Percentiles rank a stretch among this genome's conserved stretches.
Conservation (phyloP, 345 rosid genomes). For the Kandelia obovata region DNA sequence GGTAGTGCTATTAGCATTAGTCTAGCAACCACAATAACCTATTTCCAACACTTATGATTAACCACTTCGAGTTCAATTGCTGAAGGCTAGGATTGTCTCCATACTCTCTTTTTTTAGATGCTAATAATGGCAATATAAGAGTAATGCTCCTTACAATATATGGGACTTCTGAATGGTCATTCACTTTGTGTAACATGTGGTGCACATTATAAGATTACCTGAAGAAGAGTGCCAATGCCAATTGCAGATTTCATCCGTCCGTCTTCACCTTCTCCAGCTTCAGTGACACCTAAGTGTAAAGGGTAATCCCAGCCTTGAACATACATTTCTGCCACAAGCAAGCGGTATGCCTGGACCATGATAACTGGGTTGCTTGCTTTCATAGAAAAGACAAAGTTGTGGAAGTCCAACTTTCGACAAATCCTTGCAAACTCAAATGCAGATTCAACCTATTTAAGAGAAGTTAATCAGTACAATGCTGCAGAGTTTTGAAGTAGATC, state of each 20-base stretch:
- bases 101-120: neutral
- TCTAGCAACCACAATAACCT: no score
- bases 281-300: slow-evolving; percentile 94
- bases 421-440: slow-evolving; percentile 98
- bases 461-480: slow-evolving; percentile 20
- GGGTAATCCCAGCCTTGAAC: slow-evolving; percentile 98
- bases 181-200: neutral
- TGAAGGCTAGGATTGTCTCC: no score
- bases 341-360: slow-evolving; percentile 98
- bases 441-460: slow-evolving; percentile 78
- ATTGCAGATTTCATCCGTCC: slow-evolving; percentile 99
- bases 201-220: slow-evolving; percentile 42
- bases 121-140: neutral
- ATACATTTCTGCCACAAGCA: slow-evolving; percentile 93
- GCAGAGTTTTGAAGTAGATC: slow-evolving; percentile 10
- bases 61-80: no score
- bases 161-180: slow-evolving; percentile 1
- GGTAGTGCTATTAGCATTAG: no score
- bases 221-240: slow-evolving; percentile 95
- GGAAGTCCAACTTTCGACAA: slow-evolving; percentile 88
- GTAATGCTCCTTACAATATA: neutral
- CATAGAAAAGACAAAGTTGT: slow-evolving; percentile 97
- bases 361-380: slow-evolving; percentile 98
- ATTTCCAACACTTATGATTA: no score
- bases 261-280: slow-evolving; percentile 99